Conservation (phyloP, 257 asterid genomes). For the Oldenlandia corymbosa region DNA sequence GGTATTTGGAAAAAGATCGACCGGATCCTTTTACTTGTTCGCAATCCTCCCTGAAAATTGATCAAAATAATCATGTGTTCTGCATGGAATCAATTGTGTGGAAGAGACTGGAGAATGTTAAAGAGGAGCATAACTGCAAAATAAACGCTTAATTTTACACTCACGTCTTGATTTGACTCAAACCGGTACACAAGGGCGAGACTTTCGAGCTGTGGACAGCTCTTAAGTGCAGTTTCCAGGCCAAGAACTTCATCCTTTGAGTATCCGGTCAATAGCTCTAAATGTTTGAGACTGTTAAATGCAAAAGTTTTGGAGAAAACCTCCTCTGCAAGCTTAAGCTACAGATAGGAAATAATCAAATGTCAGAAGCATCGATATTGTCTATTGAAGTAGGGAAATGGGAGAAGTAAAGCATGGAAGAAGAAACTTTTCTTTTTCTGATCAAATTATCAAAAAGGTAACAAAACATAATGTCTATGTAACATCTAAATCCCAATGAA, state of each 20-base stretch:
- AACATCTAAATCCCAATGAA: neutral
- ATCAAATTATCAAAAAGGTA: neutral
- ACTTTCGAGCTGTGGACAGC: neutral
- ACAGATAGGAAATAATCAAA: neutral
- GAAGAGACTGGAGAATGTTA: neutral
- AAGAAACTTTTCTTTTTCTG: neutral
- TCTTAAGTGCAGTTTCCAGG: neutral
- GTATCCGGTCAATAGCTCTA: constrained; percentile 5
- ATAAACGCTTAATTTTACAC: neutral
- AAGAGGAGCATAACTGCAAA: too few relatives aligned
- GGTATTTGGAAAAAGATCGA: neutral
- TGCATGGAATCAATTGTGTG: neutral
- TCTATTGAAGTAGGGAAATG: neutral
- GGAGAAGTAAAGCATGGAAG: neutral
- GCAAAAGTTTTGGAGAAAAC: neutral
- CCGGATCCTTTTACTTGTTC: neutral
- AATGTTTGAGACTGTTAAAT: constrained; percentile 6
- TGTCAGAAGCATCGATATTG: neutral
- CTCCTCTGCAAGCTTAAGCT: neutral
- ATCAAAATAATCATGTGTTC: constrained; percentile 2
- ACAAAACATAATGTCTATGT: neutral
- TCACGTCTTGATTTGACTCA: neutral
- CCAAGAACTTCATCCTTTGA: neutral
- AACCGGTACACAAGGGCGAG: neutral
- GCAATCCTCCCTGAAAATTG: neutral